These are phyloP conservation scores for Salisapilia sapeloensis DNA, from an alignment of 352 stramenopile genomes.

Conservation along the genomic window DNA sequence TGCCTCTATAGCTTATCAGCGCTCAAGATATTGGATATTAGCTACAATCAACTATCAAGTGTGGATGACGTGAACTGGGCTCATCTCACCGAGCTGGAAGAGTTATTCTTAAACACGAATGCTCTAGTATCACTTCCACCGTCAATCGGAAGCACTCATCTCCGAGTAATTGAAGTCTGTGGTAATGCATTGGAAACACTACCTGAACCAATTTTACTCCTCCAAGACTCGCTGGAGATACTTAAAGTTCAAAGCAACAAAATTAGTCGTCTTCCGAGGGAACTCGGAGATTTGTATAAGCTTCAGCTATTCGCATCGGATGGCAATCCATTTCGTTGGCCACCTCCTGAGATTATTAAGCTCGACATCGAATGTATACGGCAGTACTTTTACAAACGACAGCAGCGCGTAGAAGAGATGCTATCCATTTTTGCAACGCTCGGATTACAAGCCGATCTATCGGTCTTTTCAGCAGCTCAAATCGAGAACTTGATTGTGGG, in stretches of 20 bases:
- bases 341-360: constrained; percentile 40
- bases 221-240: constrained; percentile 19
- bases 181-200: constrained; percentile 37
- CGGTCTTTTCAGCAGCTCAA: constrained; percentile 21
- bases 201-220: constrained; percentile 14
- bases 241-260: constrained; percentile 62
- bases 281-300: constrained; percentile 22
- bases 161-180: constrained; percentile 38
- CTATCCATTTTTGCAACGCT: constrained; percentile 14
- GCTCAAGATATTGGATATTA: constrained; percentile 36
- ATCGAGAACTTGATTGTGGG: constrained; percentile 12
- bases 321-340: constrained; percentile 56
- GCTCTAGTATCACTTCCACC: constrained; percentile 17
- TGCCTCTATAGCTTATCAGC: constrained; percentile 8
- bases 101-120: constrained; percentile 31
- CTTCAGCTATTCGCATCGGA: constrained; percentile 38
- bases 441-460: constrained; percentile 13
- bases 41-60: constrained; percentile 37
- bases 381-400: constrained; percentile 34
- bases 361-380: constrained; percentile 28
- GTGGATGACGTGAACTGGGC: constrained; percentile 27
- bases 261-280: constrained; percentile 29
- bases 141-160: constrained; percentile 13
- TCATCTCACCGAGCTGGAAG: constrained; percentile 10
- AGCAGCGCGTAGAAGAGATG: constrained; percentile 37